Evolutionary conservation across 345 rosid genomes (phyloP), one percentile per base, ranked within the genome.

Genomic region (Arabis hirsuta): DNA sequence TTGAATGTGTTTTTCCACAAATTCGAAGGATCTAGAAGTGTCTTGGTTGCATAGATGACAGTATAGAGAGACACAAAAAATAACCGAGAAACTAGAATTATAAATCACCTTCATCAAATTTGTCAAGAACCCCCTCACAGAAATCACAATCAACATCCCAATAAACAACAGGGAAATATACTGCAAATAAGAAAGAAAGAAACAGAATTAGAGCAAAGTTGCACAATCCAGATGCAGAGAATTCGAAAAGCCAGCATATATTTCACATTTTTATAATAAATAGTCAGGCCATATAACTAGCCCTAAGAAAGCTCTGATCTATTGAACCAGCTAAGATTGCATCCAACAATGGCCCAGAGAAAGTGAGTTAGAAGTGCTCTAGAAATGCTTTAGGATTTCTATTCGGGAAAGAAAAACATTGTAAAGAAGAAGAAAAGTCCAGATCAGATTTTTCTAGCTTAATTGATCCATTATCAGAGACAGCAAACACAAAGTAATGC

Each of bases 41-140:
- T 7, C 42, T 56, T 50, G 48, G 31, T 16, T 71, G 43, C 34
- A 71, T 51, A 45, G 41, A 52, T 29, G 54, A 58, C 36, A 58
- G 27, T 41, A 65, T 9, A 67, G 14, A 11, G 24, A 31, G 0
- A 29, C 52, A 44, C 50, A 12, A 43, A 24, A 52, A 74, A 42
- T 5, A 34, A 52, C 59, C 0, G 2, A 59, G 29, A 66, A 50
- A 43, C 24, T 11, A 51, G 19, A 67, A 51, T 60, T n/a, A 53
- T 14, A 52, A 52, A 5, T 82, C 76, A 89, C 96, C 99, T 95
- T 91, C 97, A 95, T 91, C 51, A 95, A 69, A 68, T 91, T 94
- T 63, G 96, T 80, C 74, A 94, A 82, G 84, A 94, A 94, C 54
- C 97, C 96, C 27, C 96, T 91, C 27, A 95, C 99, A 38, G 99